These are phyloP conservation scores for Blastobotrys malaysiensis DNA, from an alignment of 1,139 yeast species.

Conservation along the genomic window DNA sequence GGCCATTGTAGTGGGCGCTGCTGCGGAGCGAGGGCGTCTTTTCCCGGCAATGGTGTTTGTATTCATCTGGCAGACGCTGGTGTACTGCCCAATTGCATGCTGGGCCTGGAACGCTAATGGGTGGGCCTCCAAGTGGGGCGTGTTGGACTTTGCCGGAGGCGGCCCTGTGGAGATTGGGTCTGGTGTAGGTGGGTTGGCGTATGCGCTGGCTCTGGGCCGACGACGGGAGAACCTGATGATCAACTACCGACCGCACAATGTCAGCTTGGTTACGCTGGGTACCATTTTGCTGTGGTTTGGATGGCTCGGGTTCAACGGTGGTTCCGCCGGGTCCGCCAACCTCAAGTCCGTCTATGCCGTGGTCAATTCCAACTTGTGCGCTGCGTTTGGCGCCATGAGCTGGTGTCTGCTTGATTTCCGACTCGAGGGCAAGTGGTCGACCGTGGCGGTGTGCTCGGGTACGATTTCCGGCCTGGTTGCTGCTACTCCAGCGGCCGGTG, in stretches of 20 bases:
- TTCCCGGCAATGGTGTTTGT: conserved; percentile 78
- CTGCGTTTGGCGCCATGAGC: conserved; percentile 84
- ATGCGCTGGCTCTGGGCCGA: conserved; percentile 75
- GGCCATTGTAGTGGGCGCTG: conserved; percentile 91
- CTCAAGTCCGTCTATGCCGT: conserved; percentile 74
- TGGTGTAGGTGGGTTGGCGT: conserved; percentile 87
- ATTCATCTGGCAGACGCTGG: conserved; percentile 85
- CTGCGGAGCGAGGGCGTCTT: conserved; percentile 89
- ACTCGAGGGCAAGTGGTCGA: conserved; percentile 84
- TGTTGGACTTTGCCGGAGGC: conserved; percentile 94
- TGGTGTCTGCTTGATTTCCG: conserved; percentile 92
- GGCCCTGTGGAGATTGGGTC: conserved; percentile 94
- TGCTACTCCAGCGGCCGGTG: conserved; percentile 91
- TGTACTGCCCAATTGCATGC: conserved; percentile 86
- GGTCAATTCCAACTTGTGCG: conserved; percentile 86
- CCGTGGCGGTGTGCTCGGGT: conserved; percentile 94
- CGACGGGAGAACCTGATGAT: conserved; percentile 78
- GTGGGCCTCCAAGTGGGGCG: conserved; percentile 83
- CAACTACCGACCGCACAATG: conserved; percentile 92
- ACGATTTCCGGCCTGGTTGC: conserved; percentile 93
- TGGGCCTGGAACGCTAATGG: conserved; percentile 95
- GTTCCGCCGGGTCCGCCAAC: conserved; percentile 59
- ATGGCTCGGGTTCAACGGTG: conserved; percentile 75
- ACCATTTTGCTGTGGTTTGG: conserved; percentile 66
- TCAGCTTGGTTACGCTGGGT: conserved; percentile 77